Percentiles rank a stretch among this genome's conserved stretches.
These are phyloP conservation scores for Rhodamnia argentea DNA, from an alignment of 345 rosid genomes.

Conservation along the genomic window DNA sequence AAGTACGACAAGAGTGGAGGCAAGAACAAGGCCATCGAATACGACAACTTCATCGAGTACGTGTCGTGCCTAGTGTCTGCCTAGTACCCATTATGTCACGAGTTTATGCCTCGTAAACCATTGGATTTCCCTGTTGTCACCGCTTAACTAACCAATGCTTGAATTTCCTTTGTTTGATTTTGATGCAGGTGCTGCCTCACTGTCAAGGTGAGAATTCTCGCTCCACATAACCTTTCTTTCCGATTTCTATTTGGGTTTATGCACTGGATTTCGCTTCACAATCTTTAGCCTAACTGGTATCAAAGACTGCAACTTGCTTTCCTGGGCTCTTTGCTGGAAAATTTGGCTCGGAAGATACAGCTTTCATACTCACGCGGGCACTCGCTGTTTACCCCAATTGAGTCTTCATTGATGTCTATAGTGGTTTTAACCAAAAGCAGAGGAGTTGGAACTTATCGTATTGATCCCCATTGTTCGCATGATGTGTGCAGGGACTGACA, in stretches of 20 bases:
- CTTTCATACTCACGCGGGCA: not conserved
- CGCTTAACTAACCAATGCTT: not conserved
- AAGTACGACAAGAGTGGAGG: constrained; percentile 87
- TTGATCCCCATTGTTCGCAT: not conserved
- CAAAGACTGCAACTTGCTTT: not conserved
- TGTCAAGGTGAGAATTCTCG: constrained; percentile 49
- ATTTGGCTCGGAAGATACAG: not conserved
- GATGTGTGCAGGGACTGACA: constrained; percentile 55
- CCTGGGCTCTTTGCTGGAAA: not conserved
- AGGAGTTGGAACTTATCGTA: not conserved
- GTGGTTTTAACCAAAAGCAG: not conserved
- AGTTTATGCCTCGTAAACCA: not conserved
- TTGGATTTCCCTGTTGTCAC: not conserved
- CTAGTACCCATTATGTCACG: not conserved
- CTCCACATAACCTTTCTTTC: not conserved
- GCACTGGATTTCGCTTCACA: not conserved
- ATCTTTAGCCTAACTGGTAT: not conserved
- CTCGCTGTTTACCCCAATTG: not conserved
- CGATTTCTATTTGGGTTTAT: not conserved
- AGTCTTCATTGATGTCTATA: not conserved
- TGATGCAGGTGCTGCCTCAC: constrained; percentile 87
- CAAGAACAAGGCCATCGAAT: constrained; percentile 61
- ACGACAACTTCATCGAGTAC: constrained; percentile 94
- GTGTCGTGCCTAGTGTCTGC: not conserved
- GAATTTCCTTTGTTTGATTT: not conserved